Conservation (phyloP, 1,284 basidiomycete species). For the Boletellus deceptivus region DNA sequence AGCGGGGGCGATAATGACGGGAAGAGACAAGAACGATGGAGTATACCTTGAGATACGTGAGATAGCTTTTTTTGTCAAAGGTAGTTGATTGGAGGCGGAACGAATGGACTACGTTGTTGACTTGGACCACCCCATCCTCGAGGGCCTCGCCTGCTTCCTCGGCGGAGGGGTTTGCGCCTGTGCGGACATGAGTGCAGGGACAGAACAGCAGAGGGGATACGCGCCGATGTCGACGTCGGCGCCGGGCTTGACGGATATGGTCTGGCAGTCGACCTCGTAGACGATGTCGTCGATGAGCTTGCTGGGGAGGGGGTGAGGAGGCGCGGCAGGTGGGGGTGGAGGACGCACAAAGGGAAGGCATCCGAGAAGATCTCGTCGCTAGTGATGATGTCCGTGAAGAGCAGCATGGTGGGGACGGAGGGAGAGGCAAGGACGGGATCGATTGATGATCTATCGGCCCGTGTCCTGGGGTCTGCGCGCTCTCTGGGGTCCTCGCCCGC, state of each 20-base stretch:
- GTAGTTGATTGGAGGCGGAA: constrained; percentile 84
- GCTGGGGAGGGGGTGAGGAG: constrained; percentile 41
- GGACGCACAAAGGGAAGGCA: constrained; percentile 76
- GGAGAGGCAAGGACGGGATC: constrained; percentile 5
- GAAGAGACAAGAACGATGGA: background rate
- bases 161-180: constrained; percentile 87
- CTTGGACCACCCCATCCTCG: constrained; percentile 72
- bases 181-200: constrained; percentile 6
- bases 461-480: constrained; percentile 6
- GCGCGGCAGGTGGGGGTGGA: background rate
- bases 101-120: constrained; percentile 93
- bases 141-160: constrained; percentile 86
- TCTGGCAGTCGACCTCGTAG: constrained; percentile 86
- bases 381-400: constrained; percentile 74
- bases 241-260: constrained; percentile 77
- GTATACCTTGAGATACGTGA: constrained; percentile 82
- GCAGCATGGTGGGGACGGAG: constrained; percentile 56
- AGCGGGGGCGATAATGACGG: constrained; percentile 30
- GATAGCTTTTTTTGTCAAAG: constrained; percentile 94
- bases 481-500: constrained; percentile 11
- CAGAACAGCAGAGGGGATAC: constrained; percentile 22
- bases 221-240: constrained; percentile 88
- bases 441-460: constrained; percentile 17
- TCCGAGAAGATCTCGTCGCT: constrained; percentile 96
- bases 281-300: constrained; percentile 83